Evolutionary conservation across 495 filamentous ascomycete species (phyloP).

Genomic region (Neurospora sp.): DNA sequence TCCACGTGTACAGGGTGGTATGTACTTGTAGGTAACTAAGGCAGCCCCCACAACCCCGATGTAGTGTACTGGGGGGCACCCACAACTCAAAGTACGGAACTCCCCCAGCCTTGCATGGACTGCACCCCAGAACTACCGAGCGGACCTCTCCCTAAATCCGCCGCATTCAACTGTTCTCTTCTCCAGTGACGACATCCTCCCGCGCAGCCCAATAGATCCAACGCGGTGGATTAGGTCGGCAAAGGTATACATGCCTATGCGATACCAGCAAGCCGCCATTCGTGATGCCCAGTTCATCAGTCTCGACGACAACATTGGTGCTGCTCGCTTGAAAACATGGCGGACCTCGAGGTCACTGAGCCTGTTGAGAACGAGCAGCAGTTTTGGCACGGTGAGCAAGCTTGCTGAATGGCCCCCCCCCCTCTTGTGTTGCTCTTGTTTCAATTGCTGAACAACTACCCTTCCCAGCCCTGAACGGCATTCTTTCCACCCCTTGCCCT

Average conservation of each 20-base stretch:
- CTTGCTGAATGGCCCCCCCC: not conserved
- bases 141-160: not conserved
- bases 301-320: slow-evolving; percentile 2
- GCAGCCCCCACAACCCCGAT: not conserved
- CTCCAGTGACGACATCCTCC: not conserved
- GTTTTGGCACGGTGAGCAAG: slow-evolving; percentile 76
- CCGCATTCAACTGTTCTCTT: not conserved
- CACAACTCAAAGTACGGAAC: not conserved
- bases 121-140: not conserved
- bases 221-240: not conserved
- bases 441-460: slow-evolving; percentile 1
- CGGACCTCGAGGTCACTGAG: slow-evolving; percentile 56
- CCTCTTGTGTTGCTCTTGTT: not conserved
- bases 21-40: not conserved
- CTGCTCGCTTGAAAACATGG: slow-evolving; percentile 32
- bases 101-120: not conserved
- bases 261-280: not conserved
- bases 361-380: slow-evolving; percentile 76
- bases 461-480: slow-evolving; percentile 64
- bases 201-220: not conserved
- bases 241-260: not conserved
- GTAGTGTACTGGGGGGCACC: not conserved
- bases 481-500: slow-evolving; percentile 61
- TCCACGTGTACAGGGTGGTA: not conserved
- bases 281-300: slow-evolving; percentile 17